A percentile compares a stretch with the other conserved stretches of the same genome.
Conservation (phyloP, 2,329 filamentous ascomycete genomes). For the Alternaria consortialis region DNA sequence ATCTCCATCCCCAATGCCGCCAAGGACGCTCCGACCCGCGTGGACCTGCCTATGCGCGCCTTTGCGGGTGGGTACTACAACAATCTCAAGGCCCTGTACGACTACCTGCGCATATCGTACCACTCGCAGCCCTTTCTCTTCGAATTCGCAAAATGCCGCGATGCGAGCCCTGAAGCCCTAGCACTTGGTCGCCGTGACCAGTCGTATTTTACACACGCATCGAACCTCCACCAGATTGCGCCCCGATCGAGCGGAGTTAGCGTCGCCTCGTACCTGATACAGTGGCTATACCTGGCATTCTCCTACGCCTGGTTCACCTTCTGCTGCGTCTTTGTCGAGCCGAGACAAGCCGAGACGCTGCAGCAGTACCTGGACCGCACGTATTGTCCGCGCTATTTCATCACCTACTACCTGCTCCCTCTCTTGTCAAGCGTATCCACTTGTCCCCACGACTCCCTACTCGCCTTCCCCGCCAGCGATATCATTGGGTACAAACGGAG, state of each 20-base stretch:
- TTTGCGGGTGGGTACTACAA: conserved; percentile 64
- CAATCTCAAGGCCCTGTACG: conserved; percentile 66
- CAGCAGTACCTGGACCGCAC: conserved; percentile 62
- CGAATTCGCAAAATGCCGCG: conserved; percentile 54
- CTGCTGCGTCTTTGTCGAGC: conserved; percentile 61
- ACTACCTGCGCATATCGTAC: conserved; percentile 62
- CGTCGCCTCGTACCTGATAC: conserved; percentile 53
- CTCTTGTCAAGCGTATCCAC: conserved; percentile 65
- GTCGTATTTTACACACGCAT: conserved; percentile 64
- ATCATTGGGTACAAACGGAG: conserved; percentile 61
- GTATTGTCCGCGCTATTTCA: conserved; percentile 59
- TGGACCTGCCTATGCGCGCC: conserved; percentile 63
- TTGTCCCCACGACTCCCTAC: conserved; percentile 61
- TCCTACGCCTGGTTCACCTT: conserved; percentile 65
- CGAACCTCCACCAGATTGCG: conserved; percentile 62
- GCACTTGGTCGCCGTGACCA: conserved; percentile 9
- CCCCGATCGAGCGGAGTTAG: conserved; percentile 51
- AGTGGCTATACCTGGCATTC: conserved; percentile 56
- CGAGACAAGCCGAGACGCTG: conserved; percentile 57
- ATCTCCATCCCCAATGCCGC: conserved; percentile 47
- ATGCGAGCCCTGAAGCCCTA: background rate
- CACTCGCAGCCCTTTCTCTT: conserved; percentile 63
- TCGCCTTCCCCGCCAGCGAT: conserved; percentile 64
- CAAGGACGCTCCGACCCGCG: conserved; percentile 41
- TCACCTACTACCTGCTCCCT: conserved; percentile 62